Evolutionary conservation across 495 filamentous ascomycete species (phyloP), one percentile per base, ranked within the genome.

Genomic region (Chaetomium cochliodes): DNA sequence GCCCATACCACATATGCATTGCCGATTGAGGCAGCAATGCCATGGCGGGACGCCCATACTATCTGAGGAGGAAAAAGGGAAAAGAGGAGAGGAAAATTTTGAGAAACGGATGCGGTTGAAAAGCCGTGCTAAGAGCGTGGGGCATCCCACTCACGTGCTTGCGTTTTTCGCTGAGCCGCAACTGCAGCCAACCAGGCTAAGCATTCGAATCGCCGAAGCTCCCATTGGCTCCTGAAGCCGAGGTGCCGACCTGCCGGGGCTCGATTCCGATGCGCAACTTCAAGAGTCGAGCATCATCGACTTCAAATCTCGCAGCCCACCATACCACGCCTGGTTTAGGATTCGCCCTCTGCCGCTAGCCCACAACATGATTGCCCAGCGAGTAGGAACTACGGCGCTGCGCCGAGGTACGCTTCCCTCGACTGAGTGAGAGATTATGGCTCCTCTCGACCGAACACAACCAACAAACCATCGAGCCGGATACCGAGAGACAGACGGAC

Each of bases 21-120:
- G 63, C 71, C 70, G 58, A 72, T 72, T 64, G 66, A 65, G 65
- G 64, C 69, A 65, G 64, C 73, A 66, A 71, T 70, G 77, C 77
- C 67, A 66, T 73, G 74, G 69, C 67, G 73, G 76, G 70, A 72
- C 74, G 72, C 73, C 79, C 78, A 74, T 80, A 67, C 78, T 82
- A 81, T 82, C 80, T 80, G 77, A 74, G 76, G 77, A 76, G 73
- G 64, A 70, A 73, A 54, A 33, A 67, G 51, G 28, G 66, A 66
- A 60, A 65, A 58, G 33, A 65, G 63, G 44, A 66, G 53, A 52
- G 1, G 50, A 70, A 70, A 75, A 47, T 62, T 59, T 72, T 55
- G 30, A 58, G 53, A 50, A 2, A n/a, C 22, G 41, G 58, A 50
- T 39, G 50, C 25, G n/a, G 60, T 58, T 47, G 46, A 63, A 70